Conservation (phyloP, 140 eudicot genomes). For the Oenanthe javanica region DNA sequence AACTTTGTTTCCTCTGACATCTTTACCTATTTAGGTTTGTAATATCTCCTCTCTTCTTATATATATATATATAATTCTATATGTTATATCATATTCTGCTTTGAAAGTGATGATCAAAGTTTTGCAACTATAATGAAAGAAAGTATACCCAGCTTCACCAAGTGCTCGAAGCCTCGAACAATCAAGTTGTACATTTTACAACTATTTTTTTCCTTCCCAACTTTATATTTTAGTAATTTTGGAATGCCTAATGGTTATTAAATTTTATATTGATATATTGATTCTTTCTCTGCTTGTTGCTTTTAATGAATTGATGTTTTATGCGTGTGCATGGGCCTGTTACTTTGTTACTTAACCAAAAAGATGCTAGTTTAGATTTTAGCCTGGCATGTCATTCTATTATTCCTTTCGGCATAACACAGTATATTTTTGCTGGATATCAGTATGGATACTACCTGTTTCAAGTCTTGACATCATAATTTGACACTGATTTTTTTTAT, state of each 20-base stretch:
- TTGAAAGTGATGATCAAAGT: neutral
- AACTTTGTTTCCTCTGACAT: neutral
- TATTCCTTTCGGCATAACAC: neutral
- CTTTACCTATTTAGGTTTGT: neutral
- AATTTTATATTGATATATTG: neutral
- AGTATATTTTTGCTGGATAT: neutral
- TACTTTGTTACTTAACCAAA: neutral
- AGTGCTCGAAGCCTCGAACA: neutral
- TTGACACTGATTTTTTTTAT: neutral
- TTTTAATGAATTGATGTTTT: neutral
- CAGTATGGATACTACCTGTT: neutral
- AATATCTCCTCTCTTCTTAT: neutral
- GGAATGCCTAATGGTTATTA: neutral
- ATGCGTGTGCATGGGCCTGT: neutral
- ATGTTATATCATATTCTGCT: neutral
- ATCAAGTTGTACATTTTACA: neutral
- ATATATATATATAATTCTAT: neutral
- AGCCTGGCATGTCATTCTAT: neutral
- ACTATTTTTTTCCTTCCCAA: neutral
- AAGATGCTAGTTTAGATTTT: neutral
- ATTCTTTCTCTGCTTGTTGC: neutral
- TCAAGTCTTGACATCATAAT: neutral
- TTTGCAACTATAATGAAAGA: neutral
- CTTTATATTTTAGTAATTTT: neutral
- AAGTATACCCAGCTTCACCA: neutral